Conservation (phyloP, 2,329 filamentous ascomycete genomes). For the Rutstroemia sp. region DNA sequence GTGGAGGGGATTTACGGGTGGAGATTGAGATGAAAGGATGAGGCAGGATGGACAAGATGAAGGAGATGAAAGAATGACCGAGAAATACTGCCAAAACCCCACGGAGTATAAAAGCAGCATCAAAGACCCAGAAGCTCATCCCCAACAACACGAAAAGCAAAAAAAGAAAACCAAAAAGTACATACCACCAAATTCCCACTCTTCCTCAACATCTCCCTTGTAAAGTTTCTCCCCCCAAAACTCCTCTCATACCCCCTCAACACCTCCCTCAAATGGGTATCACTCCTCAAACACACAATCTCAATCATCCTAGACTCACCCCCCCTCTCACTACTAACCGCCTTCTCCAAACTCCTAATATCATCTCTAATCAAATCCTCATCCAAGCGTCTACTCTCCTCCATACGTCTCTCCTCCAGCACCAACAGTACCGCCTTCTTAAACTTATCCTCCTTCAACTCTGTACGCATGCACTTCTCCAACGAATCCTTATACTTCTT, state of each 20-base stretch:
- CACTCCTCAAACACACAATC: constrained; percentile 74
- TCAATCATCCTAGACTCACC: constrained; percentile 83
- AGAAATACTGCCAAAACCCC: no score
- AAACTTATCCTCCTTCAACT: constrained; percentile 95
- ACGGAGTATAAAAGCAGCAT: no score
- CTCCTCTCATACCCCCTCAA: constrained; percentile 67
- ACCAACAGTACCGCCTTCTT: constrained; percentile 79
- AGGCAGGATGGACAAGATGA: neutral
- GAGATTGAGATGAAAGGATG: no score
- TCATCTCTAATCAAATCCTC: constrained; percentile 58
- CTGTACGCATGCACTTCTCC: constrained; percentile 78
- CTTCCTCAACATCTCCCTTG: constrained; percentile 77
- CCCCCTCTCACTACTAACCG: constrained; percentile 66
- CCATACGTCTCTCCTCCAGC: constrained; percentile 76
- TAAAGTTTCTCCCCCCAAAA: constrained; percentile 69
- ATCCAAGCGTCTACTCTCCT: constrained; percentile 45
- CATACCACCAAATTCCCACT: constrained; percentile 87
- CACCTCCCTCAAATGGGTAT: constrained; percentile 74
- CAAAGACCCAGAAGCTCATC: no score
- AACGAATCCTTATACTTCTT: constrained; percentile 85
- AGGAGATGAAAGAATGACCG: neutral
- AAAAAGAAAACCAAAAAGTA: constrained; percentile 24
- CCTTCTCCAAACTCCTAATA: constrained; percentile 60
- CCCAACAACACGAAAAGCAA: no score
- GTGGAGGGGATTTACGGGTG: no score